Percentiles rank a stretch among this genome's conserved stretches.
These are phyloP conservation scores for Agrostemma githago DNA, from an alignment of 148 eudicot species.

Conservation along the genomic window DNA sequence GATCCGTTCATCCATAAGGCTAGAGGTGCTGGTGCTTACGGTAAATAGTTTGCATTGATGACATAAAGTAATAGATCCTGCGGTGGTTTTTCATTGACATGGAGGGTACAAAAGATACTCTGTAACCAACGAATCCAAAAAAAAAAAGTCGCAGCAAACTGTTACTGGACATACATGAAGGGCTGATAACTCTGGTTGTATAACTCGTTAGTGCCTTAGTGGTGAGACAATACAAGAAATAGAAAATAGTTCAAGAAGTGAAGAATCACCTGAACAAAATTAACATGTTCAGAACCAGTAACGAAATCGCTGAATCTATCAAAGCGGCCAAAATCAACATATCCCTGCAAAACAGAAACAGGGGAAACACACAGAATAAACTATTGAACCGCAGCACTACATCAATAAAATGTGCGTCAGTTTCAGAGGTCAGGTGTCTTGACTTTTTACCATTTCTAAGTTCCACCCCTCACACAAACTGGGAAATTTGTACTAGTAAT, in stretches of 20 bases:
- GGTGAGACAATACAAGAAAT: neutral
- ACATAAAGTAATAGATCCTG: neutral
- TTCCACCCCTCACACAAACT: neutral
- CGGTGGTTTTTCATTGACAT: neutral
- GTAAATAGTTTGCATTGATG: neutral
- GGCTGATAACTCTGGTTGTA: neutral
- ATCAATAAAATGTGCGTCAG: neutral
- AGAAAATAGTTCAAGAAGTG: conserved; percentile 4
- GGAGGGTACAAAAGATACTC: neutral
- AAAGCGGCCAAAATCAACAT: conserved; percentile 83
- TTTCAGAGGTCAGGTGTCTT: neutral
- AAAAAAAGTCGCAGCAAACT: neutral
- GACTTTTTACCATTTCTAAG: neutral
- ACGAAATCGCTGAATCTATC: conserved; percentile 53
- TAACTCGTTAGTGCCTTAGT: too few species aligned
- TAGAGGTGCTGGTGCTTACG: neutral
- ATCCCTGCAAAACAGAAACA: conserved; percentile 52
- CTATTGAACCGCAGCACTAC: neutral
- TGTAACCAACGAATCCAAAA: neutral
- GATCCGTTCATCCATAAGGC: neutral
- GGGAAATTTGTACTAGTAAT: neutral
- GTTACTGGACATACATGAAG: neutral
- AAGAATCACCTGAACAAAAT: conserved; percentile 70
- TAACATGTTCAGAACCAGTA: conserved; percentile 59
- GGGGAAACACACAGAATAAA: neutral